phyloP scores from a whole-genome alignment of 352 stramenopile species.

The Labyrinthula sp. region DNA sequence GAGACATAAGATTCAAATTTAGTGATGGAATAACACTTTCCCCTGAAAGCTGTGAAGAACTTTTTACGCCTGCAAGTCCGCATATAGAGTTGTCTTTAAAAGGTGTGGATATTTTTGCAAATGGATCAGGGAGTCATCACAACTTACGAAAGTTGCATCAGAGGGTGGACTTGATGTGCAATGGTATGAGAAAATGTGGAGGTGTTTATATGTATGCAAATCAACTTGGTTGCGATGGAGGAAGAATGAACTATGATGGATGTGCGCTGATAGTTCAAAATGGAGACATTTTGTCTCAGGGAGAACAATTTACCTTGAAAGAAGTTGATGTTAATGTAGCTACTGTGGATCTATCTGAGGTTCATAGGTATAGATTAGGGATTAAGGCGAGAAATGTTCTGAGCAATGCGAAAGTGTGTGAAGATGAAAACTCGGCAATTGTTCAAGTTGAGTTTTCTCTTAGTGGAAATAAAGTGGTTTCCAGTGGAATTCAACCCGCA shows the following conservation, averaged over 20 bases:
- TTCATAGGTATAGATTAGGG: slow-evolving; percentile 85
- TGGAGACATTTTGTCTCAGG: slow-evolving; percentile 78
- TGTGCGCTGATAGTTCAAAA: slow-evolving; percentile 90
- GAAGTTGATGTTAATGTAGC: slow-evolving; percentile 87
- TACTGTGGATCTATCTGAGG: slow-evolving; percentile 90
- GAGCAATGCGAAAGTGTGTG: too few relatives aligned
- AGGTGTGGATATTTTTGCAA: slow-evolving; percentile 90
- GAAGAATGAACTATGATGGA: slow-evolving; percentile 86
- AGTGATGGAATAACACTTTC: slow-evolving; percentile 67
- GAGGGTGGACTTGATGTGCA: slow-evolving; percentile 64
- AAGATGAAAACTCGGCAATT: too few relatives aligned
- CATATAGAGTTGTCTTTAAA: slow-evolving; percentile 75
- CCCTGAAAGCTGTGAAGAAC: slow-evolving; percentile 89
- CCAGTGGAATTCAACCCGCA: too few relatives aligned
- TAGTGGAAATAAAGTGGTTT: too few relatives aligned
- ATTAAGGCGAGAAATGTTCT: too few relatives aligned
- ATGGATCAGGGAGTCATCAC: slow-evolving; percentile 87
- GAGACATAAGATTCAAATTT: slow-evolving; percentile 48
- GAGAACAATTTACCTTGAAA: slow-evolving; percentile 78
- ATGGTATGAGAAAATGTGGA: slow-evolving; percentile 72
- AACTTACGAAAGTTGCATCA: slow-evolving; percentile 77
- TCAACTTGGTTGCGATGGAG: slow-evolving; percentile 83
- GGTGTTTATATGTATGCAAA: slow-evolving; percentile 97
- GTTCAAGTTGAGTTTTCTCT: too few relatives aligned
- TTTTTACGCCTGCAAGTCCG: slow-evolving; percentile 80